Base-by-base conservation (phyloP, 2,329 filamentous ascomycete genomes). In the Neospermospora avenae region DNA sequence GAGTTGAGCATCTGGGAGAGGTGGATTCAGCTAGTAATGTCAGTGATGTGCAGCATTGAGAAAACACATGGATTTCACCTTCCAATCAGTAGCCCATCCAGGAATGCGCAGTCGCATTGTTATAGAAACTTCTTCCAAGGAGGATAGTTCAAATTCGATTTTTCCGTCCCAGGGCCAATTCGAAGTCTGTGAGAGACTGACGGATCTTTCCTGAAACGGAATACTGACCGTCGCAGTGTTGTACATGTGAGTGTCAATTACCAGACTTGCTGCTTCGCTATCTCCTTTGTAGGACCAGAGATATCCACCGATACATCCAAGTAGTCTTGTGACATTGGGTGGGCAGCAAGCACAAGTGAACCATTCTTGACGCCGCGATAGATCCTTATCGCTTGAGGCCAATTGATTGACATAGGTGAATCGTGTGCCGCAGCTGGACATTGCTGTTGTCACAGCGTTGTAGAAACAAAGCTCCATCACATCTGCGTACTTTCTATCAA, bases 321-420 rank as follows among this genome's bases (percentile, higher is more conserved):
- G 77, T 1, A 84, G 71, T 25, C 83, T 75, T 22, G 80, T 77
- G 0, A 87, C 73, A 64, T 86, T 86, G 0, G 84, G 84, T 3
- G 84, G 84, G 66, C 84, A 86, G 63, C 83, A 86, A 5, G 82
- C 81, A 39, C 78, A 80, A 53, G 79, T 79, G 57, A 85, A 86
- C 84, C 84, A 87, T 22, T 80, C 77, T 34, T 79, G 75, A 14
- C 84, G 75, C 58, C 75, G 73, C 20, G 78, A 84, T 18, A 75
- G 74, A 58, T 84, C 76, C 1, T 69, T 68, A 7, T 81, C 77
- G 8, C 78, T 82, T 35, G 81, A 84, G 0, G 80, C 81, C 0
- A 87, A 74, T 60, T 85, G 84, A 64, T 87, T 87, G 55, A 81
- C 80, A 62, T 87, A 87, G 0, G 82, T 84, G 69, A 87, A 87